Conservation (phyloP, 345 rosid genomes). For the Kernera saxatilis region DNA sequence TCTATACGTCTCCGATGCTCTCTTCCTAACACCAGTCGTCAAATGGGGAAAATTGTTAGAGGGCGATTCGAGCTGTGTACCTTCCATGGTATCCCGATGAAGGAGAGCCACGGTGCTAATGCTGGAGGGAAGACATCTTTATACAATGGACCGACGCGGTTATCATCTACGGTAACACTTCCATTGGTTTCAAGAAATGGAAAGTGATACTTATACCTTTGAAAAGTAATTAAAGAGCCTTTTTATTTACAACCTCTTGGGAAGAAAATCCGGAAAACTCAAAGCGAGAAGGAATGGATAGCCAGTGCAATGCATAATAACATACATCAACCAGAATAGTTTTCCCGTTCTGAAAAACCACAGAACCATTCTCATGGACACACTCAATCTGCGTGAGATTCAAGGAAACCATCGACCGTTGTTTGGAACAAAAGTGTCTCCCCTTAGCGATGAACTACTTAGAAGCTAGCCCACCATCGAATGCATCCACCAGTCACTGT, state of each 20-base stretch:
- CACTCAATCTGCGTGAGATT: constrained; percentile 47
- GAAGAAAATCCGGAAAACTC: not conserved
- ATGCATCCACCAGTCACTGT: constrained; percentile 58
- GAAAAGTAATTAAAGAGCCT: not conserved
- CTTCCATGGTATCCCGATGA: constrained; percentile 75
- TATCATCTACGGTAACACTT: constrained; percentile 59
- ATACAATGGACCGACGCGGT: constrained; percentile 70
- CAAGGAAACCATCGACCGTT: not conserved
- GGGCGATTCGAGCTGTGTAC: constrained; percentile 22
- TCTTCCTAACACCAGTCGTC: too few species aligned
- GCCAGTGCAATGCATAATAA: constrained; percentile 78
- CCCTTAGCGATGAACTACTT: too few species aligned
- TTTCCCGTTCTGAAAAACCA: constrained; percentile 52
- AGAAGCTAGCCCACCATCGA: constrained; percentile 52
- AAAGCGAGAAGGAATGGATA: too few species aligned
- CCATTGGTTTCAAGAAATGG: constrained; percentile 80
- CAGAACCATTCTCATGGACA: constrained; percentile 44
- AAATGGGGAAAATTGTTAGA: not conserved
- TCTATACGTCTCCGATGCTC: too few species aligned
- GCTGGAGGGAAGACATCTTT: constrained; percentile 67
- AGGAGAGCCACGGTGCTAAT: constrained; percentile 68
- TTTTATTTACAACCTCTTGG: not conserved
- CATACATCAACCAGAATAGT: constrained; percentile 42
- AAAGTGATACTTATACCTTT: constrained; percentile 77
- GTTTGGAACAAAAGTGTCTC: too few species aligned